Base-by-base conservation (phyloP, 108 stramenopile genomes). In the Parmales sp. region DNA sequence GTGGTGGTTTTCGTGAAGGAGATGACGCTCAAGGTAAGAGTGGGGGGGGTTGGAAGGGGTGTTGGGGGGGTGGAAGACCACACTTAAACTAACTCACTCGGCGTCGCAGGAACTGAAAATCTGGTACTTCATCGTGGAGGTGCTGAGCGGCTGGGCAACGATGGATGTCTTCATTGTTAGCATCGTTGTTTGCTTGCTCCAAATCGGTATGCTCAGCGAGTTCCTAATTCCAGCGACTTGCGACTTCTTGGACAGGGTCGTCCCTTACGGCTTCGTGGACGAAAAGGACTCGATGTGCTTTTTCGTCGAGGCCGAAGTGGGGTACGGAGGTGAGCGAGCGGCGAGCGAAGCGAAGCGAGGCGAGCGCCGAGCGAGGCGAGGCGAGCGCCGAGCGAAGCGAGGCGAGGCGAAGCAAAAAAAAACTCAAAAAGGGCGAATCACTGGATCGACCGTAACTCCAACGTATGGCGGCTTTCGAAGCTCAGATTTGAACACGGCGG, bases 241-340 rank as follows among this genome's bases (percentile, higher is more conserved):
- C 54, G 29, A 60, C 29, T 60, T 60, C 26, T 34, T 60, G 31
- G 54, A 60, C n/a, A 28, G 31, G 2, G 31, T 60, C 28, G 54
- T 60, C n/a, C 54, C 54, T 16, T 60, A 60, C 54, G 54, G 54
- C 16, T 60, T 60, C 54, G 54, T 60, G 29, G 54, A 60, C 26
- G 31, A 34, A 13, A 60, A 60, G 54, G 54, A 60, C 54, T 28
- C 54, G 54, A 19, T 28, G n/a, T 60, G 54, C 54, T 60, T 60
- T 34, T 60, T 19, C 54, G 54, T 60, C 29, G 36, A 60, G 31
- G 54, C 54, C 3, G 26, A 13, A 34, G 29, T 60, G 26, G 54
- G 54, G 36, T 34, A 28, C 9, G 54, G 54, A 34, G n/a, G n/a
- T n/a, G n/a, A n/a, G n/a, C n/a, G n/a, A n/a, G n/a, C n/a, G n/a